Evolutionary conservation across 75 land plant genomes (phyloP).

Genomic region (Sequoia sempervirens): DNA sequence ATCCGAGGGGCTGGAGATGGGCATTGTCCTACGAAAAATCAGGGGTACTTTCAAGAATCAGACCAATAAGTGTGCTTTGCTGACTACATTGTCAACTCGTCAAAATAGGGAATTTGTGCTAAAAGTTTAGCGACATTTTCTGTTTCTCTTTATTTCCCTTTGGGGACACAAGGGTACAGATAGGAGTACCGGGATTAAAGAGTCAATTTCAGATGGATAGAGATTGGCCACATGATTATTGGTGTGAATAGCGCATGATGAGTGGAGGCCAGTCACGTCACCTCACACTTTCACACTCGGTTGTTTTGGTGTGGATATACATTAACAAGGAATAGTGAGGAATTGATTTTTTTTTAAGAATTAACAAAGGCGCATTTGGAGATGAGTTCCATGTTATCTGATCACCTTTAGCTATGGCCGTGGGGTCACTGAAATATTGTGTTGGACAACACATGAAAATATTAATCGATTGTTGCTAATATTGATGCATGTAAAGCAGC

Average conservation of each 20-base stretch:
- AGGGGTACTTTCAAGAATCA: not conserved
- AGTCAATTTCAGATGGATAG: not conserved
- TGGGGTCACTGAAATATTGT: too few relatives aligned
- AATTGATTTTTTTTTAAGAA: too few relatives aligned
- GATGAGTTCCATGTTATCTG: too few relatives aligned
- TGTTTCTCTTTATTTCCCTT: not conserved
- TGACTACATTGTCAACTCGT: not conserved
- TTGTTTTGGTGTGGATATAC: not conserved
- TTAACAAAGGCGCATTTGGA: too few relatives aligned
- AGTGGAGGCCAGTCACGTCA: not conserved
- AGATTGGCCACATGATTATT: not conserved
- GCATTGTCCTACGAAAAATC: not conserved
- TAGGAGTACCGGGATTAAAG: not conserved
- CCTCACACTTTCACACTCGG: not conserved
- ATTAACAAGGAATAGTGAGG: not conserved
- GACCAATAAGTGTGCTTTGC: not conserved
- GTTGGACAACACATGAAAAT: too few relatives aligned
- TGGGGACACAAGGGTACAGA: too few relatives aligned
- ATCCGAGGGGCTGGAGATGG: slow-evolving; percentile 3
- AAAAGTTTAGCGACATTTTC: not conserved
- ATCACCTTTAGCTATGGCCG: not conserved
- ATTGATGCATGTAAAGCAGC: too few relatives aligned
- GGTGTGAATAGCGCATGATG: not conserved
- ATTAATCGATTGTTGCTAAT: not conserved
- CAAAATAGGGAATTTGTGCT: not conserved